Evolutionary conservation across 2,329 filamentous ascomycete genomes (phyloP), one percentile per base, ranked within the genome.

Genomic region (Fusarium guadeloupense): DNA sequence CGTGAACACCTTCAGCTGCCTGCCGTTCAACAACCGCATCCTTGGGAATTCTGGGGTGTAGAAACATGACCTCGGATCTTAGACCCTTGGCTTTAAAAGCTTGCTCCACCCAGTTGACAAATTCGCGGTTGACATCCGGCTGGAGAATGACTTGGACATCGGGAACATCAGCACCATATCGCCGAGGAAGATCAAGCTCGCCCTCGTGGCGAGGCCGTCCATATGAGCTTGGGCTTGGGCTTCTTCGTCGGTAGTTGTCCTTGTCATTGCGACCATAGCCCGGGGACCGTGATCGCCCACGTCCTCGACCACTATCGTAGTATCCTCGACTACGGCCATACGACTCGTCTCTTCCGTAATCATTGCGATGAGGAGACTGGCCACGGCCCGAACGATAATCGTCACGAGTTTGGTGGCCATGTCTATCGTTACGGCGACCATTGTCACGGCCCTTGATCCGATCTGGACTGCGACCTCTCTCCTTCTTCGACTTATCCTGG

Each of bases 81-180:
- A 98, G 80, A 3, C 88, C 87, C 49, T 89, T 87, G 28, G 84
- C 82, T 54, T 85, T 82, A 73, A 98, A 96, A 1, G 87, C 84
- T 28, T 84, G 83, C 72, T 97, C 90, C 10, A 96, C 89, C 84
- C 91, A 97, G 46, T 83, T 83, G 44, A 97, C 87, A 70, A 96
- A 97, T 52, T 92, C 89, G 57, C 89, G 83, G 55, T 89, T 86
- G 12, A 96, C 83, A 65, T 93, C 88, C 62, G 94, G 88, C 38
- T 94, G 81, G 6, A 96, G 84, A 23, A 97, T 85, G 25, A 98
- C 86, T 73, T 97, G 93, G 14, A 97, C 90, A 68, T 98, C 93
- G 3, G 94, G 93, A 19, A 97, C 88, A 62, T 95, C 87, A 53
- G 84, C 80, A 5, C 91, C 87, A 54, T 87, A 85, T 53, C 93